Evolutionary conservation across 495 filamentous ascomycete species (phyloP).

Genomic region (Talaromyces wortmannii): DNA sequence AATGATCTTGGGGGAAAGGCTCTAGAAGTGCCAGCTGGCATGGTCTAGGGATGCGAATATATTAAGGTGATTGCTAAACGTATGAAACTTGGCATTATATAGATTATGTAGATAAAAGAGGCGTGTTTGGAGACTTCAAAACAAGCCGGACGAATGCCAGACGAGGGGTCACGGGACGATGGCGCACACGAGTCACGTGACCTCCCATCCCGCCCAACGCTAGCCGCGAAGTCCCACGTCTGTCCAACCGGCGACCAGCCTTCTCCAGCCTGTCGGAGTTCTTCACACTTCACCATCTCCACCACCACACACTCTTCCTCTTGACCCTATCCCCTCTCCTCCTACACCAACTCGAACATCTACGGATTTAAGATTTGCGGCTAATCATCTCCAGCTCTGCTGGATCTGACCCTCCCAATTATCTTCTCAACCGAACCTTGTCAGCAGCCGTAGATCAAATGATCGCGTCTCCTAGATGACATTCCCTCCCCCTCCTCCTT

Average conservation of each 20-base stretch:
- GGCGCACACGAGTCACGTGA: neutral
- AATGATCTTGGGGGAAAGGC: too few relatives aligned
- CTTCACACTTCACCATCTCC: neutral
- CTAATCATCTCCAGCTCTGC: constrained; percentile 12
- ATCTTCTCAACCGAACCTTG: constrained; percentile 32
- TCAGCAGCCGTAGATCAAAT: constrained; percentile 45
- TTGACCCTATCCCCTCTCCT: neutral
- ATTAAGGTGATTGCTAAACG: too few relatives aligned
- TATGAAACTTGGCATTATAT: too few relatives aligned
- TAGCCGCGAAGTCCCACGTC: neutral
- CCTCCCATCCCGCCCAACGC: neutral
- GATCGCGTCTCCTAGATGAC: constrained; percentile 59
- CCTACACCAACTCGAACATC: constrained; percentile 7
- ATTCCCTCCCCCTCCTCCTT: constrained; percentile 55
- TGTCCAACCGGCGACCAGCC: neutral
- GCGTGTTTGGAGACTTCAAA: too few relatives aligned
- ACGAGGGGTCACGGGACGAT: too few relatives aligned
- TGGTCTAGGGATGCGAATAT: too few relatives aligned
- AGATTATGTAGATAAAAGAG: too few relatives aligned
- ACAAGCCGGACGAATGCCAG: too few relatives aligned
- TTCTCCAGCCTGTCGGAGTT: constrained; percentile 1
- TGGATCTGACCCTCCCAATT: constrained; percentile 11
- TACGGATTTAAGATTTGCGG: constrained; percentile 3
- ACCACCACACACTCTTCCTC: neutral
- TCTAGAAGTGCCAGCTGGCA: too few relatives aligned